Evolutionary conservation across 148 eudicot species (phyloP).

Genomic region (Amaranthus palmeri): DNA sequence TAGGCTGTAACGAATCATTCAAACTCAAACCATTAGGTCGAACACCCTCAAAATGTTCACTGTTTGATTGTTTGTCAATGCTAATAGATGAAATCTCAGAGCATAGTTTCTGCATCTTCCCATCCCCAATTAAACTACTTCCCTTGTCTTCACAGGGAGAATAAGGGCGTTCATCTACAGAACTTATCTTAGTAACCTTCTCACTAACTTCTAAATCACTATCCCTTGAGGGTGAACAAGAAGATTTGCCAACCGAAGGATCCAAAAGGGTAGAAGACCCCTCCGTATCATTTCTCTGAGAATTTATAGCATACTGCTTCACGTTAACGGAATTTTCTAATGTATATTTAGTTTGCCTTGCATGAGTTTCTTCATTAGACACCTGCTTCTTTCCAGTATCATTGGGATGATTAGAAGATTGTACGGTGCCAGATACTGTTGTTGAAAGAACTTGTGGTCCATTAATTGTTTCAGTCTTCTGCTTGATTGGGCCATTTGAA

Average conservation of each 20-base stretch:
- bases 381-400: conserved; percentile 36
- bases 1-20: conserved; percentile 28
- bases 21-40: conserved; percentile 29
- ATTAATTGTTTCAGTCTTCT: conserved; percentile 41
- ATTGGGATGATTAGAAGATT: conserved; percentile 25
- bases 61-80: conserved; percentile 27
- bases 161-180: conserved; percentile 26
- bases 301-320: conserved; percentile 28
- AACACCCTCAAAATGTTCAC: conserved; percentile 16
- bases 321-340: conserved; percentile 32
- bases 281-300: conserved; percentile 22
- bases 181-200: conserved; percentile 15
- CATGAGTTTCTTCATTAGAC: conserved; percentile 35
- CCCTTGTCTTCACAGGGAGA: conserved; percentile 27
- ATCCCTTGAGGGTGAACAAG: conserved; percentile 21
- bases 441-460: conserved; percentile 36
- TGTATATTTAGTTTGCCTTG: conserved; percentile 32
- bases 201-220: conserved; percentile 14
- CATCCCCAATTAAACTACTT: conserved; percentile 24
- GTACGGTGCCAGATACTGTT: conserved; percentile 30
- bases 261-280: conserved; percentile 29
- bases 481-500: conserved; percentile 51
- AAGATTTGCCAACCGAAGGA: conserved; percentile 7
- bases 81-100: conserved; percentile 38
- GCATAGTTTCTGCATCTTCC: conserved; percentile 29